Conservation (phyloP, 805 yeast genomes). For the Spathaspora gorwiae region DNA sequence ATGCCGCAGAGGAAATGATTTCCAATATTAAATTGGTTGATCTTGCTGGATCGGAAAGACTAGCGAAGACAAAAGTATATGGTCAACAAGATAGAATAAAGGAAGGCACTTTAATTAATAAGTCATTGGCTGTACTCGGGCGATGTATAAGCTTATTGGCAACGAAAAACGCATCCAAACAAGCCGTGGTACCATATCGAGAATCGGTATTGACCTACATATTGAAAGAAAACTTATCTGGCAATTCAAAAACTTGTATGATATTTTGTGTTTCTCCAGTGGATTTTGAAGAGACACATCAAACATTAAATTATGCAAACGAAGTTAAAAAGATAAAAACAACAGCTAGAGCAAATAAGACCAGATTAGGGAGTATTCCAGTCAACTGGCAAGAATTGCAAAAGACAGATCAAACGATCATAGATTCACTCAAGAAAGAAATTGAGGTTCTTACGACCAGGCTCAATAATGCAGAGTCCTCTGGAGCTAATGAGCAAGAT, state of each 20-base stretch:
- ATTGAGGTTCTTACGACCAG: conserved; percentile 25
- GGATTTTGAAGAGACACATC: conserved; percentile 72
- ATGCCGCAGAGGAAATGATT: conserved; percentile 43
- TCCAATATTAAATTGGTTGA: conserved; percentile 71
- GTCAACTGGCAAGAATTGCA: conserved; percentile 30
- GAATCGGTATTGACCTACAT: conserved; percentile 76
- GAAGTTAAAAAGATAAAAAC: conserved; percentile 69
- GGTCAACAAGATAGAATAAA: conserved; percentile 51
- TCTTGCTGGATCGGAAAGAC: conserved; percentile 79
- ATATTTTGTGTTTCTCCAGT: conserved; percentile 82
- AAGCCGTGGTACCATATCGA: conserved; percentile 54
- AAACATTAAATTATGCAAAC: conserved; percentile 74
- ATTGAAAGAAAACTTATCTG: conserved; percentile 71
- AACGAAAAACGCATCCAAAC: conserved; percentile 29
- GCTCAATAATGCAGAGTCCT: conserved; percentile 8
- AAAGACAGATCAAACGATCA: conserved; percentile 20
- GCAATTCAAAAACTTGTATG: conserved; percentile 83
- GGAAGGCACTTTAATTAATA: conserved; percentile 76
- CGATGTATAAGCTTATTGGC: conserved; percentile 52
- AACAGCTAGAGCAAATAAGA: conserved; percentile 45
- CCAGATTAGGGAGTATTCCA: conserved; percentile 20
- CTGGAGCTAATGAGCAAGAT: background rate
- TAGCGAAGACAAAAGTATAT: conserved; percentile 56
- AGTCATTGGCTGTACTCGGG: conserved; percentile 73
- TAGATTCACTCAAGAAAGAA: conserved; percentile 27